These are phyloP conservation scores for Spergularia marina DNA, from an alignment of 148 eudicot species.

Conservation along the genomic window DNA sequence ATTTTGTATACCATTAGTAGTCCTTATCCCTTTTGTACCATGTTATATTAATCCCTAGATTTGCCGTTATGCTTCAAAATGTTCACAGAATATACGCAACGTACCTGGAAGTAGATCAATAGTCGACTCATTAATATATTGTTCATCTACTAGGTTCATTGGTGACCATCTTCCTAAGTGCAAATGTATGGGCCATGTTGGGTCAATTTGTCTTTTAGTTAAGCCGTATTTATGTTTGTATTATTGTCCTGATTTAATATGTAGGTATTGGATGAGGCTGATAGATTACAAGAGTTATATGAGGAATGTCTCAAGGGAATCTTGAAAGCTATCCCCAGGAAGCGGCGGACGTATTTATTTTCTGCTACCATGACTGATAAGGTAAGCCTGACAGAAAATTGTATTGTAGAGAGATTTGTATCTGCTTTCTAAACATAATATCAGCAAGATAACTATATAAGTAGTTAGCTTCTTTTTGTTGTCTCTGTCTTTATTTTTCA, in stretches of 20 bases:
- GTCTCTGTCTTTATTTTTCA: background rate
- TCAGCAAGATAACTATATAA: background rate
- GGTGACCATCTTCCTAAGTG: background rate
- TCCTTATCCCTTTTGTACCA: background rate
- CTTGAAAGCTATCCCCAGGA: conserved; percentile 66
- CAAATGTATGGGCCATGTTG: background rate
- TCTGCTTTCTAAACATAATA: background rate
- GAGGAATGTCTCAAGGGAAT: conserved; percentile 75
- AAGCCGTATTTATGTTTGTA: background rate
- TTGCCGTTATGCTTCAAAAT: background rate
- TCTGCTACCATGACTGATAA: conserved; percentile 95
- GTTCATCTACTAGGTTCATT: background rate
- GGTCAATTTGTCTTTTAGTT: background rate
- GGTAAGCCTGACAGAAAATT: conserved; percentile 31
- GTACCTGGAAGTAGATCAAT: background rate
- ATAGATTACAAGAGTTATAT: conserved; percentile 80
- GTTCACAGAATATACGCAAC: background rate
- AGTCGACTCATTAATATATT: too few relatives aligned
- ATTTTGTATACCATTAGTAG: background rate
- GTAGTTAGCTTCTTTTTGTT: background rate
- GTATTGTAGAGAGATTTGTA: background rate
- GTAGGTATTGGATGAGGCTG: conserved; percentile 96
- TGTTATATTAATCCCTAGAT: background rate
- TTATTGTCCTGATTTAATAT: conserved; percentile 1
- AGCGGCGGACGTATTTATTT: conserved; percentile 70